These are phyloP conservation scores for Apiosordaria backusii DNA, from an alignment of 495 filamentous ascomycete species.

Conservation along the genomic window DNA sequence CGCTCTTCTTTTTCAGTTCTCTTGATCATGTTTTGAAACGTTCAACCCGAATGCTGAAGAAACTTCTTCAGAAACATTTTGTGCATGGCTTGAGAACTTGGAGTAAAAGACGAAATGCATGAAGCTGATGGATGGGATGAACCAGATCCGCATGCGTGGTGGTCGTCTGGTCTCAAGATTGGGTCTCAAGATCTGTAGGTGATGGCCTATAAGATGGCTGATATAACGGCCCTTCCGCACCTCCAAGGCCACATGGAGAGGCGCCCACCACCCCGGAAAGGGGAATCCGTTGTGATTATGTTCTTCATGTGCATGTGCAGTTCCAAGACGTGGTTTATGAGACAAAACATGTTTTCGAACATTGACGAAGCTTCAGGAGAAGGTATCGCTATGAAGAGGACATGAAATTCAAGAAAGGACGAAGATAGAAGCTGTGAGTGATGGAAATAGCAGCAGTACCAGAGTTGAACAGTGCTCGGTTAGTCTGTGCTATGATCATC, in stretches of 20 bases:
- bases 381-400: background rate
- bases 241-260: background rate
- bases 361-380: background rate
- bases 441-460: background rate
- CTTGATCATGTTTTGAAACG: too few relatives aligned
- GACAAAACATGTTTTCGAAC: background rate
- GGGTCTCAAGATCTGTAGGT: background rate
- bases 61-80: background rate
- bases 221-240: background rate
- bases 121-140: background rate
- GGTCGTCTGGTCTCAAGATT: background rate
- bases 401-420: background rate
- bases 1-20: background rate
- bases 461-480: background rate
- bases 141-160: background rate
- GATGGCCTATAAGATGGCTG: background rate
- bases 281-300: background rate
- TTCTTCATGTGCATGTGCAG: background rate
- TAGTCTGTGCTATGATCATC: background rate
- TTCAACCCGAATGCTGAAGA: background rate
- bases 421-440: background rate
- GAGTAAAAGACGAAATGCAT: background rate
- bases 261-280: conserved; percentile 1
- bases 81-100: background rate
- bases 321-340: background rate